Evolutionary conservation across 371 early-diverging fungal species (phyloP), one percentile per base, ranked within the genome.

Genomic region (Chytridium lagenaria): DNA sequence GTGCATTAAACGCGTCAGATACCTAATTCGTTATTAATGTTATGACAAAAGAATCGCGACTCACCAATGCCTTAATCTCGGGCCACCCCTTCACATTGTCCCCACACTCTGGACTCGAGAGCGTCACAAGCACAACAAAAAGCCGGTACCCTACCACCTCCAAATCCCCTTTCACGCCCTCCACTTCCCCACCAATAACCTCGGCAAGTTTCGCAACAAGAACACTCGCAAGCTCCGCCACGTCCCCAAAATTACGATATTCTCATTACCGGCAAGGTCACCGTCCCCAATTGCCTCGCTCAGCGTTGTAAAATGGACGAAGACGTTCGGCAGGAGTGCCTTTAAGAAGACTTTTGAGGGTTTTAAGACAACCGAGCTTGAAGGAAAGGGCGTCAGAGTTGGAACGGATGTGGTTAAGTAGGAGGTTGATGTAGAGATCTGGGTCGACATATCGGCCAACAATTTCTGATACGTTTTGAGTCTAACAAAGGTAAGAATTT

Each of bases 381-480:
- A 71, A 79, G 19, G 75, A 68, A 16, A 80, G 34, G 10, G 80
- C 68, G 26, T 77, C 81, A 10, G 74, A 69, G 26, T 78, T 79
- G 23, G 64, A 64, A 12, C 49, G 16, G 61, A 82, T 38, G 38
- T 82, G 79, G 7, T 77, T 73, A 3, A 78, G 39, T 19, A 84
- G 33, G 19, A 82, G 38, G 7, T 59, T 33, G 12, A 84, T 64
- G 37, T 75, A 80, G 0, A 81, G 63, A 22, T 75, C 75, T 5
- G 86, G 83, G 2, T 81, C 61, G 12, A 86, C 84, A 75, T 71
- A 80, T 22, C 50, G 50, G 26, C 83, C 84, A 7, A 84, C 30
- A 2, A 70, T 34, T 55, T 78, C 77, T 0, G 81, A 72, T 0
- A 77, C 74, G 16, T 30, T 37, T 3, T 64, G 16, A 3, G 67